Evolutionary conservation across 1,284 basidiomycete genomes (phyloP).

Genomic region (Leccinum pachyderme): DNA sequence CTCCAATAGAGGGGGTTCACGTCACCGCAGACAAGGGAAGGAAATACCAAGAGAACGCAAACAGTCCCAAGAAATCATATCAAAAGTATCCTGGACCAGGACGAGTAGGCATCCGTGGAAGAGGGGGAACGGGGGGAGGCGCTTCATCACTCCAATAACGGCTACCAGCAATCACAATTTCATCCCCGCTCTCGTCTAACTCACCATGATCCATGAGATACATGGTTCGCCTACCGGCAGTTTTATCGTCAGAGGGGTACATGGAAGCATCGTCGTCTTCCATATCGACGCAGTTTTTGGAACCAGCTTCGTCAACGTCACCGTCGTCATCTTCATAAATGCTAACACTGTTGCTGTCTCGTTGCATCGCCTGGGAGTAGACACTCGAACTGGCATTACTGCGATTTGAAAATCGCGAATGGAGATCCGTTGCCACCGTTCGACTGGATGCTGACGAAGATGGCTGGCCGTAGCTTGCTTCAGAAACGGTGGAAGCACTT

Average conservation of each 20-base stretch:
- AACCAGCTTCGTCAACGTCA: slow-evolving; percentile 20
- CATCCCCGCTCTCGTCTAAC: slow-evolving; percentile 23
- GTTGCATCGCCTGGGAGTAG: slow-evolving; percentile 17
- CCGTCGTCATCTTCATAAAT: slow-evolving; percentile 23
- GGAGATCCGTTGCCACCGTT: not conserved
- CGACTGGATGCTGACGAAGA: slow-evolving; percentile 8
- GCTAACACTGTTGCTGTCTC: slow-evolving; percentile 14
- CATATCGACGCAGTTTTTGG: slow-evolving; percentile 15
- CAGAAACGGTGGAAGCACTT: slow-evolving; percentile 20
- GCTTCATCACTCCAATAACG: slow-evolving; percentile 19
- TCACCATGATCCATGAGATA: slow-evolving; percentile 32
- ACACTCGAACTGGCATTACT: slow-evolving; percentile 20
- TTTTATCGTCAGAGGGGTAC: slow-evolving; percentile 34
- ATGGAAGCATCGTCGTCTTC: slow-evolving; percentile 31
- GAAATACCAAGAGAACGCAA: slow-evolving; percentile 8
- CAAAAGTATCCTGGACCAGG: slow-evolving; percentile 30
- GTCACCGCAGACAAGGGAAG: not conserved
- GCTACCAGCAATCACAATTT: slow-evolving; percentile 17
- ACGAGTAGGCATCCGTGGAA: slow-evolving; percentile 12
- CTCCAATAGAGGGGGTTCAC: slow-evolving; percentile 1
- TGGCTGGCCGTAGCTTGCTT: slow-evolving; percentile 20
- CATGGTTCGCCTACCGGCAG: slow-evolving; percentile 35
- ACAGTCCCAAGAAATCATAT: slow-evolving; percentile 11
- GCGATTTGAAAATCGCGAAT: slow-evolving; percentile 19
- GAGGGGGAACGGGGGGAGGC: slow-evolving; percentile 22